A percentile compares a stretch with the other conserved stretches of the same genome.
Evolutionary conservation across 1,139 yeast genomes (phyloP).

Genomic region (Suhomyces terraborum): DNA sequence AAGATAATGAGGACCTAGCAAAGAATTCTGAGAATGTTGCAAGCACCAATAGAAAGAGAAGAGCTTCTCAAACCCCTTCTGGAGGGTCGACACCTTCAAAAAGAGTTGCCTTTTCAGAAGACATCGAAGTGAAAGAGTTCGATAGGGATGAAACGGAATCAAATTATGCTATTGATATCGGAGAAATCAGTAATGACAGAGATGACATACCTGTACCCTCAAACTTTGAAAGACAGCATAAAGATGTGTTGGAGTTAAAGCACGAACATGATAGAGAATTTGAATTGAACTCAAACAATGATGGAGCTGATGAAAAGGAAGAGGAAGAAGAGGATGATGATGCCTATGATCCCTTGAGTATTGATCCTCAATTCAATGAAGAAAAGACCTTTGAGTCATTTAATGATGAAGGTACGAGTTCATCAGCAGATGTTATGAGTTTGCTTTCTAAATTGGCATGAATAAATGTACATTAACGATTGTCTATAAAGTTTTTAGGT

Average conservation of each 20-base stretch:
- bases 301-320: constrained; percentile 17
- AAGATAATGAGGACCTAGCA: no score
- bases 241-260: constrained; percentile 35
- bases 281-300: background rate
- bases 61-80: constrained; percentile 25
- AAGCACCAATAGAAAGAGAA: constrained; percentile 16
- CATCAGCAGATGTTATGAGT: constrained; percentile 32
- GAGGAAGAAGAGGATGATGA: constrained; percentile 25
- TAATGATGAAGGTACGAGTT: constrained; percentile 17
- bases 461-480: constrained; percentile 1
- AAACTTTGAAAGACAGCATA: constrained; percentile 28
- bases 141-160: constrained; percentile 39
- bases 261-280: constrained; percentile 24
- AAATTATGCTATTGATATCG: constrained; percentile 20
- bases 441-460: constrained; percentile 38
- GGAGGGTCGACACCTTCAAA: constrained; percentile 38
- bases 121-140: constrained; percentile 48
- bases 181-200: constrained; percentile 16
- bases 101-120: constrained; percentile 49
- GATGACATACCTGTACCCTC: constrained; percentile 11
- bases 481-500: constrained; percentile 3
- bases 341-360: constrained; percentile 24
- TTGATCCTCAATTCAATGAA: constrained; percentile 1
- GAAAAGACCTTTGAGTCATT: constrained; percentile 9
- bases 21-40: background rate